phyloP scores from a whole-genome alignment of 1,284 basidiomycete genomes.

The Kwoniella shivajii region DNA sequence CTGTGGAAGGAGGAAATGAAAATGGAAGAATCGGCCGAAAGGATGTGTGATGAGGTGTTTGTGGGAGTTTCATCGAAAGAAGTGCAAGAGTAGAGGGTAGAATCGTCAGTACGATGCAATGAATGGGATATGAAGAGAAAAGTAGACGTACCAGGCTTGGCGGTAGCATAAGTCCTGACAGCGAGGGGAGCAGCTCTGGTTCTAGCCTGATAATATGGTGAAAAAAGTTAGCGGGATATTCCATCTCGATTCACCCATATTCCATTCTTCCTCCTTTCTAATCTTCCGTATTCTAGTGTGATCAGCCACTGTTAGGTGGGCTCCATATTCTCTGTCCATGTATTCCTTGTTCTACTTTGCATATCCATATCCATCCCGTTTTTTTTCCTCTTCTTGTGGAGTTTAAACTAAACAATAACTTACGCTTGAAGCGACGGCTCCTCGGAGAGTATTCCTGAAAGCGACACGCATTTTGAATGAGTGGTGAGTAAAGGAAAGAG shows the following conservation, averaged over 20 bases:
- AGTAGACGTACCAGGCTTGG: constrained; percentile 81
- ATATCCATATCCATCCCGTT: background rate
- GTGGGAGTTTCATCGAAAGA: background rate
- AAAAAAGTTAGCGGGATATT: constrained; percentile 9
- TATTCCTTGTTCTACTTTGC: background rate
- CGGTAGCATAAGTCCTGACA: constrained; percentile 84
- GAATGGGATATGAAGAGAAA: background rate
- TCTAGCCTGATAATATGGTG: constrained; percentile 38
- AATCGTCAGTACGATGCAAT: constrained; percentile 5
- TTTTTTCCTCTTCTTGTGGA: background rate
- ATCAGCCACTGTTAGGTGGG: background rate
- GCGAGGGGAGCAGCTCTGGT: constrained; percentile 53
- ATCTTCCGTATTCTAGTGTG: background rate
- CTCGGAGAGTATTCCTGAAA: constrained; percentile 60
- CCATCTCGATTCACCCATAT: background rate
- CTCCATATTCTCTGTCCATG: background rate
- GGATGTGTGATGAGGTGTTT: background rate
- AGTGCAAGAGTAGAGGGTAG: background rate
- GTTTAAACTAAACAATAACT: constrained; percentile 14
- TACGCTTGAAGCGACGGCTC: constrained; percentile 41
- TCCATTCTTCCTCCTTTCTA: background rate
- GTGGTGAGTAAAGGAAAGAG: constrained; percentile 14
- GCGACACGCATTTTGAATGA: constrained; percentile 74
- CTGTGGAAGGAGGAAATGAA: constrained; percentile 56
- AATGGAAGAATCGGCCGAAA: constrained; percentile 19